phyloP scores from a whole-genome alignment of 768 basidiomycete species.

The Cytidiella melzeri region DNA sequence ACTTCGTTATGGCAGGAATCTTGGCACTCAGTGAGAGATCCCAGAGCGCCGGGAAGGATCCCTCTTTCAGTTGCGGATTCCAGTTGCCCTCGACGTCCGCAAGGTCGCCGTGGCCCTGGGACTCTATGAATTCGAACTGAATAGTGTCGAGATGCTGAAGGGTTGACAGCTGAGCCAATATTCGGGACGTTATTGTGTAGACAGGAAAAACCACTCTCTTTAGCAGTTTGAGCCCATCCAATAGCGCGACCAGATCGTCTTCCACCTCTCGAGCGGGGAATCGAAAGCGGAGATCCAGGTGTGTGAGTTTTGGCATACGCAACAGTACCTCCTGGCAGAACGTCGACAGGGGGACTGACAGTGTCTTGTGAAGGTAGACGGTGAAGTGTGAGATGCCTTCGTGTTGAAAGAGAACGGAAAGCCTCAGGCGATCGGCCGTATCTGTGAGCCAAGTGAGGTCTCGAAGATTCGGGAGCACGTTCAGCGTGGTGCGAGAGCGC shows the following conservation, averaged over 20 bases:
- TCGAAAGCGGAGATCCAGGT: conserved; percentile 40
- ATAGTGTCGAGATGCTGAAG: conserved; percentile 37
- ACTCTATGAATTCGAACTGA: conserved; percentile 47
- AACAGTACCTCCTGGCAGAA: conserved; percentile 36
- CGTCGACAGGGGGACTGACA: conserved; percentile 24
- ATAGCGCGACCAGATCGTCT: conserved; percentile 31
- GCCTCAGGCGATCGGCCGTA: conserved; percentile 23
- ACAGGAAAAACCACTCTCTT: conserved; percentile 44
- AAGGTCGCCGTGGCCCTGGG: conserved; percentile 42
- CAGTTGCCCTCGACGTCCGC: conserved; percentile 41
- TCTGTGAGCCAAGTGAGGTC: conserved; percentile 42
- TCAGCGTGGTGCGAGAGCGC: conserved; percentile 44
- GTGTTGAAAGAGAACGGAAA: conserved; percentile 54
- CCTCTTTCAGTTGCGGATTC: conserved; percentile 36
- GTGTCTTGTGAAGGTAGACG: conserved; percentile 25
- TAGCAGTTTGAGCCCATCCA: conserved; percentile 37
- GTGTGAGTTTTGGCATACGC: conserved; percentile 45
- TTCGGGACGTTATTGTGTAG: conserved; percentile 40
- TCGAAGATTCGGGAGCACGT: conserved; percentile 50
- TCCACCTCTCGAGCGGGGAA: conserved; percentile 39
- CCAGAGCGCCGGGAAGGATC: conserved; percentile 47
- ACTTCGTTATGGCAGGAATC: conserved; percentile 38
- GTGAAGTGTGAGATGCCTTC: conserved; percentile 36
- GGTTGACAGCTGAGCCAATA: conserved; percentile 42
- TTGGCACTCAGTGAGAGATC: conserved; percentile 44